Percentiles rank a stretch among this genome's conserved stretches.
These are phyloP conservation scores for Micractinium sp. DNA, from an alignment of 139 green algal species.

Conservation along the genomic window DNA sequence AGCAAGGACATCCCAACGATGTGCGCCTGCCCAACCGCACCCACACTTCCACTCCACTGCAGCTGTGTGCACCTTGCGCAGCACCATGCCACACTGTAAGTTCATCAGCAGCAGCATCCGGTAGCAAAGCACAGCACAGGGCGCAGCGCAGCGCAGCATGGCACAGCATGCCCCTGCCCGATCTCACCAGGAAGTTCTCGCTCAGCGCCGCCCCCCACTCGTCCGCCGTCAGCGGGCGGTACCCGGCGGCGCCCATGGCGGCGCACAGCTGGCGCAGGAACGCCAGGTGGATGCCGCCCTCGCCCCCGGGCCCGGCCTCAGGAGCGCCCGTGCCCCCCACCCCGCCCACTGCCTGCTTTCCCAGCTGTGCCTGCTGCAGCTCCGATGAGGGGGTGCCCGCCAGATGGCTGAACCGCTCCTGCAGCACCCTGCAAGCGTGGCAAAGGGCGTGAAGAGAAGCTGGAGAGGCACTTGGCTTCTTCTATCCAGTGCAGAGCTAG, in stretches of 20 bases:
- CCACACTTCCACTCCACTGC: too few species aligned
- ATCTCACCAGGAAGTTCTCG: conserved; percentile 70
- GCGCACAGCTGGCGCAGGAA: background rate
- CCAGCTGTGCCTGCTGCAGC: background rate
- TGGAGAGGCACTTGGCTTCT: background rate
- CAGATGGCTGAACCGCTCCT: background rate
- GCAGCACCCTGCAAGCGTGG: background rate
- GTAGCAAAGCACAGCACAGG: too few species aligned
- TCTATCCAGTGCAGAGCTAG: too few species aligned
- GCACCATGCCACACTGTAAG: too few species aligned
- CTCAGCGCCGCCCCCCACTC: conserved; percentile 67
- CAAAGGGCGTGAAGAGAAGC: background rate
- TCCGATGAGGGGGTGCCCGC: background rate
- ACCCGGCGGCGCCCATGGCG: conserved; percentile 62
- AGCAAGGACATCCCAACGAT: background rate
- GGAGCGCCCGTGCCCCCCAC: background rate
- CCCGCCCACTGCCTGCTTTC: background rate
- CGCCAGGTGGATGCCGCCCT: background rate
- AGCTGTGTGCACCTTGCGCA: too few species aligned
- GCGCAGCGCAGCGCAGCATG: background rate
- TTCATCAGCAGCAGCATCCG: too few species aligned
- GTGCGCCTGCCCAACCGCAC: too few species aligned
- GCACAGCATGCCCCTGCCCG: background rate
- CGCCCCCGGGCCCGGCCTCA: background rate
- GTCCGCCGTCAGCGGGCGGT: conserved; percentile 57